Base-by-base conservation (phyloP, 1,284 basidiomycete genomes). In the Boletus sp. region DNA sequence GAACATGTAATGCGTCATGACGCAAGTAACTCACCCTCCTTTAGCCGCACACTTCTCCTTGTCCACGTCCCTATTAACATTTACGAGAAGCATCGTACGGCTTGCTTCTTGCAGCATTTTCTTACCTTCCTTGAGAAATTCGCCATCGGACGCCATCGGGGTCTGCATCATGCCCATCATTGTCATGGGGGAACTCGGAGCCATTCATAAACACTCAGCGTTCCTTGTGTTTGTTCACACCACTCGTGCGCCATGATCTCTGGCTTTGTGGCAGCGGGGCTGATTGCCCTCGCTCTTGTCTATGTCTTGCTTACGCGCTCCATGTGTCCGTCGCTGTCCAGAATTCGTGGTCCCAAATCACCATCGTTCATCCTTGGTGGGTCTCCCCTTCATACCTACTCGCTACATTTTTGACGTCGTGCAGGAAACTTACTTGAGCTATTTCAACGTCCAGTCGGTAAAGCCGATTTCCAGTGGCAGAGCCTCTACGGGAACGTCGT, bases 331-430 rank as follows among this genome's bases (percentile, higher is more conserved):
- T 56, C 64, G 19, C 27, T 71, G 40, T 36, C 56, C 16, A 53
- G 59, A 14, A 53, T 71, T 12, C 60, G 55, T 16, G 70, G 70
- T 0, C 68, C 70, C 2, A 52, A 58, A 25, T 45, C 69, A n/a
- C 49, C 62, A 12, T 68, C 69, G 0, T 72, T 69, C 38, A 9
- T 66, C 26, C 51, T 67, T n/a, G 70, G 70, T 62, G 40, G 19
- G 49, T 20, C 3, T 41, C 4, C 32, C 10, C 23, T 14, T 36
- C 5, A 7, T 8, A 5, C 20, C 2, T n/a, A 4, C 6, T 36
- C 16, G 19, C 10, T 26, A 17, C 13, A 6, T 30, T 14, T 12
- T 22, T 50, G 33, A 62, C 29, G 1, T 44, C 22, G 4, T 19
- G 9, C 22, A 64, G 62, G 64, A 20, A 65, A 66, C 40, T 13